phyloP scores from a whole-genome alignment of 257 asterid species.

The Solanum virginianum region DNA sequence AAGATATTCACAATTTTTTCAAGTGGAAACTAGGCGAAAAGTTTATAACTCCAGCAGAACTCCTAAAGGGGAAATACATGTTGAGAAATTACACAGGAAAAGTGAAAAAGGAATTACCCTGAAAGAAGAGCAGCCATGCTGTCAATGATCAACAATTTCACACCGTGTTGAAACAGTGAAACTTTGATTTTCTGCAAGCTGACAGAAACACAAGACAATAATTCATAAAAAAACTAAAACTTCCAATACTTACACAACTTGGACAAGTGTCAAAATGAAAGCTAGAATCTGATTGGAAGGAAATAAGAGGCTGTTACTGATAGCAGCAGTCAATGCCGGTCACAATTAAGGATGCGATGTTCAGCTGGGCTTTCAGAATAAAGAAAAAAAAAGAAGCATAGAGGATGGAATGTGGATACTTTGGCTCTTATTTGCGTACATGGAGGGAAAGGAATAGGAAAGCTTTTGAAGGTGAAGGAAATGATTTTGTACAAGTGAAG shows the following conservation, averaged over 20 bases:
- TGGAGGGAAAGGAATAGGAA: not conserved
- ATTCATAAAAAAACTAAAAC: not conserved
- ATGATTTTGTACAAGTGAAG: not conserved
- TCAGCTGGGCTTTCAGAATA: not conserved
- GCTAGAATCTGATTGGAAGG: not conserved
- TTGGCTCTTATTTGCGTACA: not conserved
- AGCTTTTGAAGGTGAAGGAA: not conserved
- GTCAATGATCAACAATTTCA: constrained; percentile 68
- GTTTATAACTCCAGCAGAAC: not conserved
- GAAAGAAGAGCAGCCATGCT: constrained; percentile 83
- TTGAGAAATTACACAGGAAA: not conserved
- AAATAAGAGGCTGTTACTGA: not conserved
- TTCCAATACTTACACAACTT: not conserved
- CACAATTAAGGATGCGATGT: not conserved
- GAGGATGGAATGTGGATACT: not conserved
- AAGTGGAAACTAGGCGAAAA: not conserved
- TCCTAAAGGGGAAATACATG: not conserved
- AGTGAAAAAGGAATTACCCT: constrained; percentile 35
- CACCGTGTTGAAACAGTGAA: constrained; percentile 48
- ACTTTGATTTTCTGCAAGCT: constrained; percentile 69
- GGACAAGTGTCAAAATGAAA: not conserved
- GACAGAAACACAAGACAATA: constrained; percentile 3
- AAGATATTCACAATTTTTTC: not conserved
- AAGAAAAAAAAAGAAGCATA: not conserved
- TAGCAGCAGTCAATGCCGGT: not conserved